Base-by-base conservation (phyloP, 768 basidiomycete genomes). In the Trametes cinnabarina region DNA sequence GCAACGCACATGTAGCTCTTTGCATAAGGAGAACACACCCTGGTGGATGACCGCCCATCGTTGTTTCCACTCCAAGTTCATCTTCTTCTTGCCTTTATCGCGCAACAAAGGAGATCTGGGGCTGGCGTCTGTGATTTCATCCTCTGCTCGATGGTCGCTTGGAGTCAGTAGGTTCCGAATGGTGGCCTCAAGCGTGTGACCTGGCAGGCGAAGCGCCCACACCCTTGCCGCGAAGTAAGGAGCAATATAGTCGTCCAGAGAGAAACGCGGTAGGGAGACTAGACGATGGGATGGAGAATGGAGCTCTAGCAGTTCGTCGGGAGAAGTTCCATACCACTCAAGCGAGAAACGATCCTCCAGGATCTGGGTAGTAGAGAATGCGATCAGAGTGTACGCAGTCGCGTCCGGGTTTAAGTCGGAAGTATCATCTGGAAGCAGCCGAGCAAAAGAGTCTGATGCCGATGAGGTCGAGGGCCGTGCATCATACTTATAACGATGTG, bases 231-330 rank as follows among this genome's bases (percentile, higher is more conserved):
- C 81, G 66, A 84, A 85, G 71, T 83, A 87, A 0, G 85, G 86
- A 30, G 79, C 73, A 25, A 79, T 69, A 61, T 87, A 87, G 6
- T 76, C 72, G 43, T 68, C 63, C 17, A 75, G 62, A 37, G 68
- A 48, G 22, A 71, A 67, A 19, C 81, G 72, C 2, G 77, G 80
- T 0, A 88, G 74, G 3, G 68, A 67, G 3, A 79, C 73, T 39
- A 83, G 60, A 10, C 65, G 55, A 41, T 48, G 58, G 12, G 61
- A 55, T 2, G 53, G 58, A 7, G 77, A 75, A 56, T 92, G 88
- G 17, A 92, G 68, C 64, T 92, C 90, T 20, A 92, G 76, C 2
- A 92, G 77, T 63, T 91, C 90, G 61, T 83, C 75, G 0, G 85
- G 79, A 7, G 75, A 72, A 20, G 90, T 65, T 39, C 79, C 73